Base-by-base conservation (phyloP, 768 basidiomycete species). In the Russula abietina region DNA sequence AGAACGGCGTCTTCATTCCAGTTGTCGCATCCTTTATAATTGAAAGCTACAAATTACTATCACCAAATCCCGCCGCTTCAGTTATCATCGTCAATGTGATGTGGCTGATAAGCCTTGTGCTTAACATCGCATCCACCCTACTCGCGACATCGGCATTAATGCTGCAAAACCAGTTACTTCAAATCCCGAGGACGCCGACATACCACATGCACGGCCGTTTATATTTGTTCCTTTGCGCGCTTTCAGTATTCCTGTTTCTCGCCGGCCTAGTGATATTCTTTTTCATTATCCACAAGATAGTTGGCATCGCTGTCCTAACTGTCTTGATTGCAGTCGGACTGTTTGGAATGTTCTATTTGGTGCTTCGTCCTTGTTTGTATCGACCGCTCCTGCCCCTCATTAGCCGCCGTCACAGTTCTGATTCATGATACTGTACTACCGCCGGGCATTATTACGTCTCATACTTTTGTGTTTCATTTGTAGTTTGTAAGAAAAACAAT, bases 241-340 rank as follows among this genome's bases (percentile, higher is more conserved):
- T 78, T 7, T 78, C 80, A 2, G 72, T 82, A 7, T 73, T 80
- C 24, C 70, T 82, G 2, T 82, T 83, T 69, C 75, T 84, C 69
- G 74, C 76, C 39, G 78, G 79, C 45, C 72, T 83, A 22, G 70
- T 81, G 36, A 72, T 75, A 17, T 80, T 82, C 68, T 70, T 81
- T 45, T 70, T 69, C 60, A 71, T 76, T 7, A 68, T 69, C 32
- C 52, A 68, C 49, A 24, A 43, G 2, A 22, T 57, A 7, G 50
- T 66, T 24, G 61, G 48, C n/a, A 24, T 51, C 38, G 41, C 57
- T 22, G 16, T 57, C n/a, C 14, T 55, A 2, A 26, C 50, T 14
- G 22, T 54, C n/a, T 24, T 55, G 3, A 32, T 54, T 14, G 22
- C 43, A 30, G 57, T 65, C 12, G 36, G 57, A 9, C 12, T 66